These are phyloP conservation scores for Fomitopsis betulina DNA, from an alignment of 1,284 basidiomycete species.

Conservation along the genomic window DNA sequence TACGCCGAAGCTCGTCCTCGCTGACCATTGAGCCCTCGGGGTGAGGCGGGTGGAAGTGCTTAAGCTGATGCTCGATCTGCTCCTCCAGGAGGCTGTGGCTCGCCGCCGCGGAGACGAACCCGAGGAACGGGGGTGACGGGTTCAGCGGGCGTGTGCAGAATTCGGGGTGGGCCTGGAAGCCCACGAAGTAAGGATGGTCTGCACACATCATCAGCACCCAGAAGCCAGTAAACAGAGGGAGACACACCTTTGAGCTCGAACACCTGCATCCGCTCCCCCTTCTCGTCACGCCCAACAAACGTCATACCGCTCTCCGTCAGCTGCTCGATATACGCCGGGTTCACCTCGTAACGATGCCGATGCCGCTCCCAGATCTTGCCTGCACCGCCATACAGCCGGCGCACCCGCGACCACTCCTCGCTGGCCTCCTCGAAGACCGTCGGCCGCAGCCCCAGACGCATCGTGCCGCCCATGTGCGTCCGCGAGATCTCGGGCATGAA, in stretches of 20 bases:
- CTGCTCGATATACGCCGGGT: constrained; percentile 80
- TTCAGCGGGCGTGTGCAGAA: constrained; percentile 99
- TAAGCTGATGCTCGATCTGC: constrained; percentile 67
- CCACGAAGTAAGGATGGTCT: constrained; percentile 97
- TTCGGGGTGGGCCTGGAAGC: constrained; percentile 96
- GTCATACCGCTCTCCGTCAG: constrained; percentile 70
- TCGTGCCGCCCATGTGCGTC: constrained; percentile 98
- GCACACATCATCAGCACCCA: neutral
- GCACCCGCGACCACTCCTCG: constrained; percentile 61
- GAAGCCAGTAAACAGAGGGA: neutral
- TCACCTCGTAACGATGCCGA: constrained; percentile 96
- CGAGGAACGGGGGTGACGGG: constrained; percentile 96
- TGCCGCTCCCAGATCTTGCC: constrained; percentile 95
- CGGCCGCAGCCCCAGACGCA: constrained; percentile 93
- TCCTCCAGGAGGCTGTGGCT: constrained; percentile 62
- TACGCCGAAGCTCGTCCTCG: constrained; percentile 36
- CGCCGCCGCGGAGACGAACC: constrained; percentile 88
- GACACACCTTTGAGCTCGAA: constrained; percentile 79
- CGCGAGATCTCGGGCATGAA: constrained; percentile 99
- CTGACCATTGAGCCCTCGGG: constrained; percentile 46
- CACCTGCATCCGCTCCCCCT: constrained; percentile 97
- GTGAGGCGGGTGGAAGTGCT: constrained; percentile 45
- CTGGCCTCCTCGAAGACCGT: constrained; percentile 78
- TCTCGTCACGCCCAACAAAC: constrained; percentile 95
- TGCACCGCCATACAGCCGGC: constrained; percentile 84